Percentiles rank a stretch among this genome's conserved stretches.
These are phyloP conservation scores for Basidioascus undulatus DNA, from an alignment of 768 basidiomycete genomes.

Conservation along the genomic window DNA sequence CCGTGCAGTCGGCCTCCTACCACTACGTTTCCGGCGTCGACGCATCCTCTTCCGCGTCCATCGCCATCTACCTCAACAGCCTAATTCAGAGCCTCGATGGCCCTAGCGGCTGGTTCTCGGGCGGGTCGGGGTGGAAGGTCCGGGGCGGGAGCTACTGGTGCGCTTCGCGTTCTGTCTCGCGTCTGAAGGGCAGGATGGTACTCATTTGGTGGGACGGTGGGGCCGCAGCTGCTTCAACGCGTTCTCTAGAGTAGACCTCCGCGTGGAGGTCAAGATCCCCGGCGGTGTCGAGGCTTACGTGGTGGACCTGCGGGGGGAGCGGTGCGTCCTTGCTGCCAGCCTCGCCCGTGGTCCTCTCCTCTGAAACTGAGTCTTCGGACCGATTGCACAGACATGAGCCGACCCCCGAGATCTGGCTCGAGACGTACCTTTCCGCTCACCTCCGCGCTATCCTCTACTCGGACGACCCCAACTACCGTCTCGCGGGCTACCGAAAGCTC, in stretches of 20 bases:
- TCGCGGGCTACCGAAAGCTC: constrained; percentile 84
- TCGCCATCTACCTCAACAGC: constrained; percentile 96
- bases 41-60: constrained; percentile 85
- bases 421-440: constrained; percentile 83
- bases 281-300: constrained; percentile 89
- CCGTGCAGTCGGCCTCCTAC: constrained; percentile 61
- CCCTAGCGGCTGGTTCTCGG: constrained; percentile 61
- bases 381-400: constrained; percentile 44
- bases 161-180: constrained; percentile 11
- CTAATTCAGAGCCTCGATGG: constrained; percentile 91
- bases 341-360: not conserved
- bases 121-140: constrained; percentile 53
- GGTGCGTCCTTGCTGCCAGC: constrained; percentile 27
- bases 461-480: constrained; percentile 70
- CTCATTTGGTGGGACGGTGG: not conserved
- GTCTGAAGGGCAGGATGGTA: not conserved
- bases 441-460: constrained; percentile 82
- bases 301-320: constrained; percentile 77
- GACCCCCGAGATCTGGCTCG: constrained; percentile 82
- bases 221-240: constrained; percentile 73
- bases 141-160: constrained; percentile 81
- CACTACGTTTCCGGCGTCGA: constrained; percentile 98
- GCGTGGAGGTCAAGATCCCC: constrained; percentile 95
- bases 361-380: not conserved
- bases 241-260: constrained; percentile 83